Conservation (phyloP, 805 yeast genomes). For the Lachancea fermentati region DNA sequence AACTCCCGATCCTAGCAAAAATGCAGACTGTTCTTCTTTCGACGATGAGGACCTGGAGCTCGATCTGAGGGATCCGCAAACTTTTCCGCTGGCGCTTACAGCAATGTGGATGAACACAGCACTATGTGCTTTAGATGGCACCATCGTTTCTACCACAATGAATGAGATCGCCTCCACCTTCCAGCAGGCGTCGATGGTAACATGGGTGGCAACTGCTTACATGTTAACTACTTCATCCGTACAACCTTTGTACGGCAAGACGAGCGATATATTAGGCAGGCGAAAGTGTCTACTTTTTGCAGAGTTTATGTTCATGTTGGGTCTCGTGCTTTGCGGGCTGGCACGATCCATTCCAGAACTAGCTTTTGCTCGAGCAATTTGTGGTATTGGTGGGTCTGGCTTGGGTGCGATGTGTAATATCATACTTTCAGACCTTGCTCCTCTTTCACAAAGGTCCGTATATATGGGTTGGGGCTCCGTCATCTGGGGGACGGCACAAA, state of each 20-base stretch:
- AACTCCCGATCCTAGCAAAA: not conserved
- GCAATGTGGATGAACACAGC: constrained; percentile 43
- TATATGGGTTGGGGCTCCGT: constrained; percentile 47
- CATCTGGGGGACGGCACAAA: constrained; percentile 36
- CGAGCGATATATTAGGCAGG: constrained; percentile 60
- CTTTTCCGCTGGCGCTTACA: constrained; percentile 10
- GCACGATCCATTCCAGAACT: constrained; percentile 40
- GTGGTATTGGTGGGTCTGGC: constrained; percentile 59
- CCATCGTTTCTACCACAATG: constrained; percentile 54
- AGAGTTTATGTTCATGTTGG: constrained; percentile 40
- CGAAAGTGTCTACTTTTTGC: constrained; percentile 40
- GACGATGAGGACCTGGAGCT: constrained; percentile 11
- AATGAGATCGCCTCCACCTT: constrained; percentile 55
- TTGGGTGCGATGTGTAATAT: constrained; percentile 46
- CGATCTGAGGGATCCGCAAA: constrained; percentile 11
- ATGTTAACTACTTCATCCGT: constrained; percentile 64
- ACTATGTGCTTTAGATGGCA: constrained; percentile 52
- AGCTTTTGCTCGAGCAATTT: constrained; percentile 46
- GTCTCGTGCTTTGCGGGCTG: constrained; percentile 40
- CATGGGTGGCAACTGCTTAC: constrained; percentile 73
- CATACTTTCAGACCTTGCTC: constrained; percentile 50
- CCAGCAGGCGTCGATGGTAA: constrained; percentile 42
- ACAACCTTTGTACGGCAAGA: constrained; percentile 68
- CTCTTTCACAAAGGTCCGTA: constrained; percentile 47
- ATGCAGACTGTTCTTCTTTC: not conserved